These are phyloP conservation scores for Colletotrichum neosansevieriae DNA, from an alignment of 2,329 filamentous ascomycete species.

Conservation along the genomic window DNA sequence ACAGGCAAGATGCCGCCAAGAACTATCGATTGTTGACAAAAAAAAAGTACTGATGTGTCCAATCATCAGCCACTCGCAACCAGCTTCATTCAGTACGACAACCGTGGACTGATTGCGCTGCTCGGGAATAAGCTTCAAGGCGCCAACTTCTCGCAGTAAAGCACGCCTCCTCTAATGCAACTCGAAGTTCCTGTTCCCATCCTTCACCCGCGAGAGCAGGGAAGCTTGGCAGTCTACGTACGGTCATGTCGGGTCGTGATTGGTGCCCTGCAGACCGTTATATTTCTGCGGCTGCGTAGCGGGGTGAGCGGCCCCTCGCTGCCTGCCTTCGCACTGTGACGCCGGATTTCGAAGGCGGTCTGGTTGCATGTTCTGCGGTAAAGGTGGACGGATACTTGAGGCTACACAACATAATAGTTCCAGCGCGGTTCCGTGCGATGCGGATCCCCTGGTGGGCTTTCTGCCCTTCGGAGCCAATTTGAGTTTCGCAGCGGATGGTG, in stretches of 20 bases:
- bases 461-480: slow-evolving; percentile 11
- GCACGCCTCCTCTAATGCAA: slow-evolving; percentile 27
- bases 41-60: too few relatives aligned
- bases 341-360: slow-evolving; percentile 19
- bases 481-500: slow-evolving; percentile 19
- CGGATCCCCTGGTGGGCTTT: slow-evolving; percentile 28
- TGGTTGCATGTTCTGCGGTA: not conserved
- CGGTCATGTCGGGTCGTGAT: slow-evolving; percentile 28
- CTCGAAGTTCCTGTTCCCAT: not conserved
- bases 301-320: slow-evolving; percentile 25
- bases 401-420: slow-evolving; percentile 31
- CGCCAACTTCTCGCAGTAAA: slow-evolving; percentile 19
- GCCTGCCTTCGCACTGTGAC: slow-evolving; percentile 33
- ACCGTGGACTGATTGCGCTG: slow-evolving; percentile 7
- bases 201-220: slow-evolving; percentile 11
- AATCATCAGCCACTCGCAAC: too few relatives aligned
- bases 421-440: slow-evolving; percentile 28
- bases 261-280: slow-evolving; percentile 39
- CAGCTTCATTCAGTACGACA: too few relatives aligned
- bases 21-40: not conserved
- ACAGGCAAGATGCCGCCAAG: not conserved
- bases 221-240: slow-evolving; percentile 30
- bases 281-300: slow-evolving; percentile 36
- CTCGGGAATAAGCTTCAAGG: too few relatives aligned
- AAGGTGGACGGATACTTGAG: slow-evolving; percentile 4